Evolutionary conservation across 2,329 filamentous ascomycete genomes (phyloP).

Genomic region (Ascochyta rabiei): DNA sequence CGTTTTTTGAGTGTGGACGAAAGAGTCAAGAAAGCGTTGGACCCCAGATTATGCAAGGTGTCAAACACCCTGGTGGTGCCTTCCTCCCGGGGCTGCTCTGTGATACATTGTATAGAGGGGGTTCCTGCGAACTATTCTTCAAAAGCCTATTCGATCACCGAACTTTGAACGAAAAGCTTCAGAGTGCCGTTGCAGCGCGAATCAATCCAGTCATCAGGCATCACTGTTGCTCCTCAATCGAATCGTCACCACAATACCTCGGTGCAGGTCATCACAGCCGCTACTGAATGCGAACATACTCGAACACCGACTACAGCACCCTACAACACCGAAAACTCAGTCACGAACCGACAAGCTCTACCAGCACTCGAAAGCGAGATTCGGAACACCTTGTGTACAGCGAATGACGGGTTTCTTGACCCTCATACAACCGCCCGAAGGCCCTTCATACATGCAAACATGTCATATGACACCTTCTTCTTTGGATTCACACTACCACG

Average conservation of each 20-base stretch:
- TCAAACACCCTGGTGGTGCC: slow-evolving; percentile 10
- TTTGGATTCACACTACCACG: not conserved
- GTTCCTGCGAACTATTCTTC: not conserved
- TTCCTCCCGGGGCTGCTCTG: slow-evolving; percentile 6
- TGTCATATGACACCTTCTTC: not conserved
- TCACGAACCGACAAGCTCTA: too few species aligned
- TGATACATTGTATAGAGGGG: slow-evolving; percentile 8
- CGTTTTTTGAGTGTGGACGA: not conserved
- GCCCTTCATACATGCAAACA: too few species aligned
- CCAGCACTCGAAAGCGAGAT: too few species aligned
- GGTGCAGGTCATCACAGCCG: not conserved
- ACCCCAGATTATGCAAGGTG: slow-evolving; percentile 1
- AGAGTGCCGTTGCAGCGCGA: not conserved
- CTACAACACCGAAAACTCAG: too few species aligned
- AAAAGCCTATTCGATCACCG: not conserved
- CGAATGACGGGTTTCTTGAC: too few species aligned
- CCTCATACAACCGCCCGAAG: too few species aligned
- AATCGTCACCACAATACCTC: not conserved
- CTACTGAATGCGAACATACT: not conserved
- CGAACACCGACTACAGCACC: not conserved
- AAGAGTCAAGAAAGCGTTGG: slow-evolving; percentile 1
- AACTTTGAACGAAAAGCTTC: not conserved
- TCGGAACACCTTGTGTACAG: too few species aligned
- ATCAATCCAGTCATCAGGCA: not conserved
- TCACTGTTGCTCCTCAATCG: not conserved